Conservation (phyloP, 345 rosid genomes). For the Dovyalis caffra region DNA sequence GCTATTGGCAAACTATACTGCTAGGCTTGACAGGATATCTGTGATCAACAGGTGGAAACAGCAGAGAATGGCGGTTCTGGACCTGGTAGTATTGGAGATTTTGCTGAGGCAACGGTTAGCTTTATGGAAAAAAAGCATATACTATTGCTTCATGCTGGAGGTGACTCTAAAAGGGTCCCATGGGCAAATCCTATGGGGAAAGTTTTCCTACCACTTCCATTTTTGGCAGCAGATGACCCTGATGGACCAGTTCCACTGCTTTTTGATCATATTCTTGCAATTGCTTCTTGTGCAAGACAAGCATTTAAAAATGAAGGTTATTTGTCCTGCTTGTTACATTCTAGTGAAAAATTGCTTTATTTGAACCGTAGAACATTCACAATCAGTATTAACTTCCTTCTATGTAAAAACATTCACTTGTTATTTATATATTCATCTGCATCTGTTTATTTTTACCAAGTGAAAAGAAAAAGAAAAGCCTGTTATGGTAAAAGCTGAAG, state of each 20-base stretch:
- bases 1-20: conserved; percentile 4
- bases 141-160: conserved; percentile 96
- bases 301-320: conserved; percentile 72
- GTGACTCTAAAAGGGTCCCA: conserved; percentile 97
- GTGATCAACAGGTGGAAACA: conserved; percentile 44
- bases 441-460: background rate
- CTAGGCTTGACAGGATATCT: conserved; percentile 26
- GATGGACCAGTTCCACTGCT: conserved; percentile 95
- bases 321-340: conserved; percentile 11
- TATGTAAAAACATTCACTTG: background rate
- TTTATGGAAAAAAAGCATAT: conserved; percentile 69
- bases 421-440: background rate
- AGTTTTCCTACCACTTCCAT: conserved; percentile 93
- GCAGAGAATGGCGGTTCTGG: conserved; percentile 31
- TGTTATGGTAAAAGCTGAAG: background rate
- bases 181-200: conserved; percentile 99
- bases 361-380: background rate
- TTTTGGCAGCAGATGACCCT: conserved; percentile 87
- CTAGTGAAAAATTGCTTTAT: background rate
- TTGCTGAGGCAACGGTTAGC: conserved; percentile 35
- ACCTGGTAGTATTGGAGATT: conserved; percentile 21
- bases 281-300: conserved; percentile 88
- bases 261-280: conserved; percentile 94
- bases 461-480: background rate
- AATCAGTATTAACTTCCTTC: background rate